Conservation (phyloP, 75 land plant species). For the Gnetum montanum region DNA sequence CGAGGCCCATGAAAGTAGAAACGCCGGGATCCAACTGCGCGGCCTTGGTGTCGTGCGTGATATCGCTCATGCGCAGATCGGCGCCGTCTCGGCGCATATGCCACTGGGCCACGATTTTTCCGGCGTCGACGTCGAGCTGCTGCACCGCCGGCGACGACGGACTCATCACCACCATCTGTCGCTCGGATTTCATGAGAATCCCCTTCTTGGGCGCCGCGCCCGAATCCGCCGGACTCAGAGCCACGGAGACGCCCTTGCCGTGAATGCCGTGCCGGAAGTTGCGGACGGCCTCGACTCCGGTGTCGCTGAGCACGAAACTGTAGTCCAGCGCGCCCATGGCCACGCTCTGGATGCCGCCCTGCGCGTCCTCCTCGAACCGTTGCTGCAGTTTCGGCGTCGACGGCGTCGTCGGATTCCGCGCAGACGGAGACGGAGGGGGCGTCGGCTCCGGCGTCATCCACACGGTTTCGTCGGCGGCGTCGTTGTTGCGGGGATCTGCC, state of each 20-base stretch:
- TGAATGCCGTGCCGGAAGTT: slow-evolving; percentile 77
- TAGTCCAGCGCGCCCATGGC: slow-evolving; percentile 91
- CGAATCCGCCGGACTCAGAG: slow-evolving; percentile 14
- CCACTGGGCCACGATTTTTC: slow-evolving; percentile 87
- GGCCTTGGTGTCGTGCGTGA: slow-evolving; percentile 80
- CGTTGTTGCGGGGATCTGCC: slow-evolving; percentile 46
- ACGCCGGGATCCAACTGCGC: slow-evolving; percentile 80
- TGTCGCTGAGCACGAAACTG: slow-evolving; percentile 74
- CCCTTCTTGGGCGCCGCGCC: slow-evolving; percentile 89
- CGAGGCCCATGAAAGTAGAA: slow-evolving; percentile 90
- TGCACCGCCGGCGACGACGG: slow-evolving; percentile 54
- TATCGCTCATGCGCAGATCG: slow-evolving; percentile 87
- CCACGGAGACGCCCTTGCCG: slow-evolving; percentile 79
- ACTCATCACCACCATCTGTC: slow-evolving; percentile 85
- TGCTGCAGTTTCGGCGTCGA: slow-evolving; percentile 27
- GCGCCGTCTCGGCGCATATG: slow-evolving; percentile 90
- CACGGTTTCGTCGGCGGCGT: slow-evolving; percentile 50
- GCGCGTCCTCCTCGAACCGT: slow-evolving; percentile 55
- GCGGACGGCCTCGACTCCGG: slow-evolving; percentile 83
- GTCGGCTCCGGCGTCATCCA: slow-evolving; percentile 87
- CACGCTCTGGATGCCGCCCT: slow-evolving; percentile 68
- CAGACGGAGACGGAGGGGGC: slow-evolving; percentile 8
- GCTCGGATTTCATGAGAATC: slow-evolving; percentile 82
- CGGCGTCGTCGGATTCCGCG: slow-evolving; percentile 14
- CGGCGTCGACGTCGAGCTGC: slow-evolving; percentile 91